Evolutionary conservation across 495 filamentous ascomycete species (phyloP), one percentile per base, ranked within the genome.

Genomic region (Annulohypoxylon bovei): DNA sequence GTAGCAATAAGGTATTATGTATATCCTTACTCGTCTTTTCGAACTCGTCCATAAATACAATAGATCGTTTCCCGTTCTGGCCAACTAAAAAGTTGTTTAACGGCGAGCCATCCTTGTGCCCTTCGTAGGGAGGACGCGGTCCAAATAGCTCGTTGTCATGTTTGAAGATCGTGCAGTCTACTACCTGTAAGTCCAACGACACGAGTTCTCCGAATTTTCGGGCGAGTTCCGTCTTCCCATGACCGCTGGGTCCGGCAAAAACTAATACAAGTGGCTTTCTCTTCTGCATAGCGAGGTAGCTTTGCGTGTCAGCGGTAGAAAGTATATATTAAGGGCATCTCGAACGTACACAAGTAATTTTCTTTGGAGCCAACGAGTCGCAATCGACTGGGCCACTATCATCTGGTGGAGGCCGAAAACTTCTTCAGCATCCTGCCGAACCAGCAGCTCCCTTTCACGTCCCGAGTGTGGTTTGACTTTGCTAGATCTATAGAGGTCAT

Each of bases 1-100:
- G 81, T 11, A 84, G 50, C 0, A 87, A 68, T 23, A 86, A 71
- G 6, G 84, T 74, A 25, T 82, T 62, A 7, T 79, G 79, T 16
- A 86, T 78, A 2, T 81, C 79, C 1, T 75, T 18, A 6, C 73
- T 81, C 14, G 85, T 87, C 75, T 88, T 88, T 37, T 89, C 87
- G 42, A 88, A 88, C 55, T 88, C 85, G 56, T 88, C 87, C 20
- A 88, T 67, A 59, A 88, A 88, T 5, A 88, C 82, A 7, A 88
- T 79, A 22, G 74, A 77, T 20, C 76, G 67, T 52, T 78, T 20
- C 9, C 80, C 83, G 7, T 66, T 66, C 30, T 84, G 70, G 11
- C 53, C 33, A 0, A 75, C 80, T 0, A 88, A 72, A 64, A 85
- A 87, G 67, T 88, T 88, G 35, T 87, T 89, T 5, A 87, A 40